These are phyloP conservation scores for Murraya koenigii DNA, from an alignment of 345 rosid genomes.

Conservation along the genomic window DNA sequence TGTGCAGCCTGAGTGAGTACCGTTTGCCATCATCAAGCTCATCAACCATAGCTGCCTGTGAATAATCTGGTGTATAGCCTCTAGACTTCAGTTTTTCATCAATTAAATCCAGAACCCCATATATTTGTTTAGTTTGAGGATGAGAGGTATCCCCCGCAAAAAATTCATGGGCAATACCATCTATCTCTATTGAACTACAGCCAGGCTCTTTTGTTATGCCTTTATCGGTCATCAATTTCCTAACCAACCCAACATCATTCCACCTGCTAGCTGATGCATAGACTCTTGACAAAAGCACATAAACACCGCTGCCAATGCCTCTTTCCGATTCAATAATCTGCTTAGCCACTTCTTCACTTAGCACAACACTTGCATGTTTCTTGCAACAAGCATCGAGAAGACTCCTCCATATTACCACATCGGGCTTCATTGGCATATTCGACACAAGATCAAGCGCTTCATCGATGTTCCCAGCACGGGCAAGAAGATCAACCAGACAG, in stretches of 20 bases:
- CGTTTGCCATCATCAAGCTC: slow-evolving; percentile 42
- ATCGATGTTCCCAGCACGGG: slow-evolving; percentile 65
- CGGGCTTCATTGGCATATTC: slow-evolving; percentile 73
- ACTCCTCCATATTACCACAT: slow-evolving; percentile 80
- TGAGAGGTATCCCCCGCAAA: slow-evolving; percentile 84
- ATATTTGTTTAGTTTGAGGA: slow-evolving; percentile 57
- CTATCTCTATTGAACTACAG: slow-evolving; percentile 76
- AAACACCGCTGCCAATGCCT: slow-evolving; percentile 49
- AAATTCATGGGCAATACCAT: slow-evolving; percentile 65
- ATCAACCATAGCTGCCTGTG: slow-evolving; percentile 55
- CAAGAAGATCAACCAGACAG: slow-evolving; percentile 68
- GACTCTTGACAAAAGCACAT: slow-evolving; percentile 69
- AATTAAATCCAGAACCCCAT: slow-evolving; percentile 47
- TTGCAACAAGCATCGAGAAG: slow-evolving; percentile 80
- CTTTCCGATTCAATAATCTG: slow-evolving; percentile 47
- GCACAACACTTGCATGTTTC: slow-evolving; percentile 52
- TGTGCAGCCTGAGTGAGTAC: slow-evolving; percentile 56
- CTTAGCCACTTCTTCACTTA: slow-evolving; percentile 64
- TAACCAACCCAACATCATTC: slow-evolving; percentile 68
- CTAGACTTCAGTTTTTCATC: slow-evolving; percentile 42
- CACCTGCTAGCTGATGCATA: slow-evolving; percentile 73
- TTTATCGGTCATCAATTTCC: slow-evolving; percentile 66
- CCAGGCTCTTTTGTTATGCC: slow-evolving; percentile 79
- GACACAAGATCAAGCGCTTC: slow-evolving; percentile 65
- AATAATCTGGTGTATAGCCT: slow-evolving; percentile 51